Conservation (phyloP, 1,139 yeast species). For the Meyerozyma elateridarum region DNA sequence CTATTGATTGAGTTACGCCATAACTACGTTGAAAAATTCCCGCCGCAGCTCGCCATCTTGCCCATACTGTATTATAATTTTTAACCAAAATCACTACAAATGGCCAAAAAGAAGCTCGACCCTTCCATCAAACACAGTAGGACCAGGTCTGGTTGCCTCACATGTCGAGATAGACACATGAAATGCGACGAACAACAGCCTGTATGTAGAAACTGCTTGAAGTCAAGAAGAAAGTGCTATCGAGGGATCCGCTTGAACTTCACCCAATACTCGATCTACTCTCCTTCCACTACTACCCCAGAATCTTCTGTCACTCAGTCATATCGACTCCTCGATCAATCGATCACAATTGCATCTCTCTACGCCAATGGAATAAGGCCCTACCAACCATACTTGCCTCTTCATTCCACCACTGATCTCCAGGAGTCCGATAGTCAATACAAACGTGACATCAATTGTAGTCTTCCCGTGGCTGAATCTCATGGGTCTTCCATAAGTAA, state of each 20-base stretch:
- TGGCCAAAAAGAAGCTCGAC: slow-evolving; percentile 5
- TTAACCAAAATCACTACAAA: too few relatives aligned
- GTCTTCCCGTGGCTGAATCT: slow-evolving; percentile 5
- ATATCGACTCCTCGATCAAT: slow-evolving; percentile 34
- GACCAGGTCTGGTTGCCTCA: slow-evolving; percentile 44
- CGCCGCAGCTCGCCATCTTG: slow-evolving; percentile 1
- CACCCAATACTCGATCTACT: slow-evolving; percentile 38
- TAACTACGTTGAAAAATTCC: slow-evolving; percentile 1
- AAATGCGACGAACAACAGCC: slow-evolving; percentile 47
- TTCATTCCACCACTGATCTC: slow-evolving; percentile 29
- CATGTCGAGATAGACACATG: slow-evolving; percentile 47
- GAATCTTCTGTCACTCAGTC: slow-evolving; percentile 5
- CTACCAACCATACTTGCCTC: slow-evolving; percentile 31
- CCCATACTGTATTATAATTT: neutral
- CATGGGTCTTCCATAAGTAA: neutral
- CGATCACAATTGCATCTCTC: slow-evolving; percentile 38
- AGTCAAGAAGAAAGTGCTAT: slow-evolving; percentile 38
- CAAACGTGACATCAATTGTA: slow-evolving; percentile 21
- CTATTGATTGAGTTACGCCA: too few relatives aligned
- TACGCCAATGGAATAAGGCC: slow-evolving; percentile 28
- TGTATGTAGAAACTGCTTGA: slow-evolving; percentile 41
- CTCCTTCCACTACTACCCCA: slow-evolving; percentile 18
- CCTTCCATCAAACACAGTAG: slow-evolving; percentile 15
- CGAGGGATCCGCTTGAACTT: slow-evolving; percentile 43
- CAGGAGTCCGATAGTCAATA: slow-evolving; percentile 30